A percentile compares a stretch with the other conserved stretches of the same genome.
These are phyloP conservation scores for Pisolithus marmoratus DNA, from an alignment of 768 basidiomycete genomes.

Conservation along the genomic window DNA sequence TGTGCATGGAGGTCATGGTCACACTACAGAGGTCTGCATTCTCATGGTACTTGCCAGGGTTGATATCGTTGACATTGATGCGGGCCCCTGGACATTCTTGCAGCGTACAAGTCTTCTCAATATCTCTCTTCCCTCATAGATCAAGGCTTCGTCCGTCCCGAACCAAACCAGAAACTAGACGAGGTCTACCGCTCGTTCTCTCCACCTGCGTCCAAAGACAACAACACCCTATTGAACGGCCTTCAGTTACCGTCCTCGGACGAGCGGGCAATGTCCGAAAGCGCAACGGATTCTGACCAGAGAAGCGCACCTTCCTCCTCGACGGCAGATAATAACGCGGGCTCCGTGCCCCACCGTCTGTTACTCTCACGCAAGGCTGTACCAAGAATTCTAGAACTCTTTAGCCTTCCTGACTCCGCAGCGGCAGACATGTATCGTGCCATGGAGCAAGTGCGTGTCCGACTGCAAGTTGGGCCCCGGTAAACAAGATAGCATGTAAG, in stretches of 20 bases:
- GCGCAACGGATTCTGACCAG: not conserved
- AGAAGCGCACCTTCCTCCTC: slow-evolving; percentile 2
- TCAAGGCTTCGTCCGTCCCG: slow-evolving; percentile 49
- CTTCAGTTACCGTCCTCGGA: slow-evolving; percentile 8
- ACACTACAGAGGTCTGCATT: slow-evolving; percentile 62
- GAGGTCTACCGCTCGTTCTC: slow-evolving; percentile 40
- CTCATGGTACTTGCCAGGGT: not conserved
- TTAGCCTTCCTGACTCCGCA: slow-evolving; percentile 41
- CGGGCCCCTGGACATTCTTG: not conserved
- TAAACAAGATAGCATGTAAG: not conserved
- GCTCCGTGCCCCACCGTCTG: slow-evolving; percentile 22
- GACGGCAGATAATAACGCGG: not conserved
- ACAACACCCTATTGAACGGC: slow-evolving; percentile 6
- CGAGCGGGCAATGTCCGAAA: not conserved
- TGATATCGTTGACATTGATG: not conserved
- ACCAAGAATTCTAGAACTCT: slow-evolving; percentile 41
- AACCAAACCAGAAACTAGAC: slow-evolving; percentile 51
- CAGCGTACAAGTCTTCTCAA: slow-evolving; percentile 66
- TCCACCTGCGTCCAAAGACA: slow-evolving; percentile 9
- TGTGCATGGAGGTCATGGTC: slow-evolving; percentile 83
- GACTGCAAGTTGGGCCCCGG: slow-evolving; percentile 17
- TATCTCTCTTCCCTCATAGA: slow-evolving; percentile 60
- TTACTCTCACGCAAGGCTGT: slow-evolving; percentile 51
- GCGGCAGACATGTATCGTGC: slow-evolving; percentile 56
- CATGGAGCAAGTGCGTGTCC: slow-evolving; percentile 47